phyloP scores from a whole-genome alignment of 2,329 filamentous ascomycete genomes.

The Capronia epimyces region DNA sequence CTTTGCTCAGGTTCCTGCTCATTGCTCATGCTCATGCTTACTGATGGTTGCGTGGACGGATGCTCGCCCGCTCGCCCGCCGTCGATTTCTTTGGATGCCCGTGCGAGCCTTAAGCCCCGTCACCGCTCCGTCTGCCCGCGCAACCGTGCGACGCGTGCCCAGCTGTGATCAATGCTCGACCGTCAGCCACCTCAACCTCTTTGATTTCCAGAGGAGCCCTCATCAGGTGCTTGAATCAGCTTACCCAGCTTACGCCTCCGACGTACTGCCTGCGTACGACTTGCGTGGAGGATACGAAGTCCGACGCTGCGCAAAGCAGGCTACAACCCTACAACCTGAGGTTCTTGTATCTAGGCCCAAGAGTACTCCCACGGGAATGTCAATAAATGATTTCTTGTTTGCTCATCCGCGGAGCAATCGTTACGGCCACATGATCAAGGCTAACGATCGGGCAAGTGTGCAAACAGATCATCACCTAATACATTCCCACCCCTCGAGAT shows the following conservation, averaged over 20 bases:
- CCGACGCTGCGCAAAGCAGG: too few relatives aligned
- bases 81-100: background rate
- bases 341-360: too few relatives aligned
- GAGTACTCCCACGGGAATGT: too few relatives aligned
- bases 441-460: too few relatives aligned
- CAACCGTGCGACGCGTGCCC: background rate
- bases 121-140: background rate
- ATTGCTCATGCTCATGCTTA: background rate
- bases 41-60: background rate
- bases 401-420: too few relatives aligned
- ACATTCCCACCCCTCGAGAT: too few relatives aligned
- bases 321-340: too few relatives aligned
- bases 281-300: too few relatives aligned
- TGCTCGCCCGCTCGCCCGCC: background rate
- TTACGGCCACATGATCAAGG: too few relatives aligned
- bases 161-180: background rate
- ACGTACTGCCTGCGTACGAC: background rate
- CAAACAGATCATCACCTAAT: too few relatives aligned
- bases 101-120: background rate
- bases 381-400: too few relatives aligned
- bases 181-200: background rate
- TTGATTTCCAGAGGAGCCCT: background rate
- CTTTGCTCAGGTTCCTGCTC: background rate
- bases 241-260: background rate
- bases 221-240: background rate